phyloP scores from a whole-genome alignment of 257 asterid genomes.

The Lantana camara region DNA sequence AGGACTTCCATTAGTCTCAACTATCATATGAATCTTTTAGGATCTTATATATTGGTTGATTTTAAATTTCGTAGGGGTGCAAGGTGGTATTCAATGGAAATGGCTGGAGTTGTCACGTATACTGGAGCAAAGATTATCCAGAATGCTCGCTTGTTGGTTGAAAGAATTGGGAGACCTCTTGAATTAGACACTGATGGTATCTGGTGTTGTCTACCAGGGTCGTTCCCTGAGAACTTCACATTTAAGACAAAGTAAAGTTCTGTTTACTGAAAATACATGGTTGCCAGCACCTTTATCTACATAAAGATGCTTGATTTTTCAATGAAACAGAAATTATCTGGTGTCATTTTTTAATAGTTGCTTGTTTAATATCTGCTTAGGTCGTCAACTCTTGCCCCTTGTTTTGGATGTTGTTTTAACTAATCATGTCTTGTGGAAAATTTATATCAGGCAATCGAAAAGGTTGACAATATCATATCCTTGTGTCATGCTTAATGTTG shows the following conservation, averaged over 20 bases:
- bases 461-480: constrained; percentile 96
- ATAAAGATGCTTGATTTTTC: constrained; percentile 23
- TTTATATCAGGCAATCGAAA: constrained; percentile 67
- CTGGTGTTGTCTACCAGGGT: constrained; percentile 93
- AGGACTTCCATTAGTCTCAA: constrained; percentile 22
- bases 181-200: constrained; percentile 99
- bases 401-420: constrained; percentile 25
- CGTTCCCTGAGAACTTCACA: constrained; percentile 97
- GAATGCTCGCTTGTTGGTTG: constrained; percentile 95
- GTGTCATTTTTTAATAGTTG: constrained; percentile 20
- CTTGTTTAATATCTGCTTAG: constrained; percentile 19
- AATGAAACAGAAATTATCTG: constrained; percentile 19
- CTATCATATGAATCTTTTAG: constrained; percentile 19
- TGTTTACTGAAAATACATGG: constrained; percentile 19
- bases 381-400: constrained; percentile 24
- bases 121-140: constrained; percentile 98
- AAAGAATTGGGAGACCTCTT: constrained; percentile 97
- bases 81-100: constrained; percentile 99
- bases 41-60: constrained; percentile 22
- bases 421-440: constrained; percentile 36
- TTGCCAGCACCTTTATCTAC: constrained; percentile 12
- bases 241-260: constrained; percentile 73
- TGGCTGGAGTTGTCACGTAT: constrained; percentile 99
- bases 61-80: constrained; percentile 72
- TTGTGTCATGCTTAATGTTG: constrained; percentile 98